A percentile compares a stretch with the other conserved stretches of the same genome.
These are phyloP conservation scores for Penicillium daleae DNA, from an alignment of 495 filamentous ascomycete species.

Conservation along the genomic window DNA sequence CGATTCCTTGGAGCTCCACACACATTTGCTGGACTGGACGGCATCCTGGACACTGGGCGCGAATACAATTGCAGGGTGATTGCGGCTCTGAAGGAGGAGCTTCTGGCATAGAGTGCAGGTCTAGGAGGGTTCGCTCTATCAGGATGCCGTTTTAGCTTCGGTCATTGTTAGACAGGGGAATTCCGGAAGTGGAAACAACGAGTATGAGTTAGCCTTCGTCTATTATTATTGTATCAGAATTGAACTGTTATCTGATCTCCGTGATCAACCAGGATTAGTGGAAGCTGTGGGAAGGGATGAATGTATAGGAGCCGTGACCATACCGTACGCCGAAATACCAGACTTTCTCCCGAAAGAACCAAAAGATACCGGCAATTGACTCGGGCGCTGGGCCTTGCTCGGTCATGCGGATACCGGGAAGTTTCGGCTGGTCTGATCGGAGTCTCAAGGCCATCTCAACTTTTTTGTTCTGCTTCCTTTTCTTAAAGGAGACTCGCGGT, in stretches of 20 bases:
- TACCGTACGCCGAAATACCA: conserved; percentile 27
- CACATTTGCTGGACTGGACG: conserved; percentile 38
- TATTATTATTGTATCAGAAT: too few relatives aligned
- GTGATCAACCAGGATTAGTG: background rate
- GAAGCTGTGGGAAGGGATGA: background rate
- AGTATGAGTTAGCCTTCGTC: too few relatives aligned
- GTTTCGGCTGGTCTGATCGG: conserved; percentile 38
- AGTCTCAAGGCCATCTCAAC: conserved; percentile 12
- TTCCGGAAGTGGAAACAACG: background rate
- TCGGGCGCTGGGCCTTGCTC: conserved; percentile 11
- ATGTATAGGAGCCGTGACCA: conserved; percentile 22
- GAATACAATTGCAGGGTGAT: conserved; percentile 36
- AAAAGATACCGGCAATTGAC: conserved; percentile 13
- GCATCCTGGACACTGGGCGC: conserved; percentile 34
- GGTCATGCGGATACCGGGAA: conserved; percentile 45
- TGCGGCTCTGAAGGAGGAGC: conserved; percentile 30
- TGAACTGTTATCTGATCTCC: background rate
- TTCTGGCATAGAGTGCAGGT: conserved; percentile 2
- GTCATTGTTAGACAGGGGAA: background rate
- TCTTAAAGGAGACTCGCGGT: conserved; percentile 21
- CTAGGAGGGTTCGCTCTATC: background rate
- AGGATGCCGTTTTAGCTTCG: background rate
- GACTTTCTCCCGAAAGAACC: background rate
- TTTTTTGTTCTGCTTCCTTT: conserved; percentile 24
- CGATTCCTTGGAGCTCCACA: conserved; percentile 42